Conservation (phyloP, 345 rosid species). For the Rhizophora mangle region DNA sequence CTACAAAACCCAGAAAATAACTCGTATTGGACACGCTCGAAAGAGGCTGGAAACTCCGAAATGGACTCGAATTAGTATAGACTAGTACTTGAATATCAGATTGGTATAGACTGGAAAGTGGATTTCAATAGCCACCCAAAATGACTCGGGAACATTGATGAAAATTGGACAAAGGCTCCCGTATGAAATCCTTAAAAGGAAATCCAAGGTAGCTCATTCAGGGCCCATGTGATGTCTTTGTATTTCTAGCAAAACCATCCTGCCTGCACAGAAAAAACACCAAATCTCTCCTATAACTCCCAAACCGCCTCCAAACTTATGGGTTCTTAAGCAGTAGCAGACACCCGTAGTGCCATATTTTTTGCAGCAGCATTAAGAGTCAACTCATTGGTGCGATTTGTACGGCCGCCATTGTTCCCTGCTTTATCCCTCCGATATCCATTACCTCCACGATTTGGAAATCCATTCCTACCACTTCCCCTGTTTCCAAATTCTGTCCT, state of each 20-base stretch:
- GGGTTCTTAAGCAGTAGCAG: constrained; percentile 52
- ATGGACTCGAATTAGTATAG: background rate
- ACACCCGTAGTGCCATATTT: constrained; percentile 40
- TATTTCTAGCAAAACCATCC: constrained; percentile 6
- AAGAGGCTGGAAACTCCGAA: background rate
- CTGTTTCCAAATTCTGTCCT: constrained; percentile 67
- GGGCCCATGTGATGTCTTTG: background rate
- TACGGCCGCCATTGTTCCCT: constrained; percentile 41
- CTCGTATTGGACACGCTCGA: background rate
- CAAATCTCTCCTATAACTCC: background rate
- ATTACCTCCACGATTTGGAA: constrained; percentile 58
- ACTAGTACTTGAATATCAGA: background rate
- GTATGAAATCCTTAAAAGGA: background rate
- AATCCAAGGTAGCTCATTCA: constrained; percentile 7
- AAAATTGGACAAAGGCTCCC: background rate
- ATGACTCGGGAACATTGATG: background rate
- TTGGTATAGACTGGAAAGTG: constrained; percentile 2
- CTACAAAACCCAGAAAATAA: background rate
- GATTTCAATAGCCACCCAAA: constrained; percentile 1
- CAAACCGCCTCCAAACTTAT: background rate
- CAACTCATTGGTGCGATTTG: constrained; percentile 41
- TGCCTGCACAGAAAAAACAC: constrained; percentile 9
- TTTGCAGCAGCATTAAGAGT: constrained; percentile 33
- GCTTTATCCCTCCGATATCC: constrained; percentile 35
- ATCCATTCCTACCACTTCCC: constrained; percentile 58